A percentile compares a stretch with the other conserved stretches of the same genome.
Evolutionary conservation across 2,329 filamentous ascomycete species (phyloP).

Genomic region (Colletotrichum cereale): DNA sequence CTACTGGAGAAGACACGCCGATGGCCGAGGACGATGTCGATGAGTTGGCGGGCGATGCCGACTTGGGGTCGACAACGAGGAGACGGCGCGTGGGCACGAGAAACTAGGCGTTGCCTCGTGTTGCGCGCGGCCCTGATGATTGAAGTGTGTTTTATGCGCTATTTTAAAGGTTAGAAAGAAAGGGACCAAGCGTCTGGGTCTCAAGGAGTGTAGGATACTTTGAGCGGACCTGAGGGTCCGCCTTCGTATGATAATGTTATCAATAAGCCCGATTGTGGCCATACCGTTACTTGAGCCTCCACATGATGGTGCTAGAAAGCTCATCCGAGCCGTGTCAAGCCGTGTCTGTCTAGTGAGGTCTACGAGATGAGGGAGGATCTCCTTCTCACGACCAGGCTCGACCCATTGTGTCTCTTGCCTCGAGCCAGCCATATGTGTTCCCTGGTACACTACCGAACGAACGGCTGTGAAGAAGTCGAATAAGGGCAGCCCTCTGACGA

Average conservation of each 20-base stretch:
- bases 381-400: background rate
- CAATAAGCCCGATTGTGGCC: constrained; percentile 9
- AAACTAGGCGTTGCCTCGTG: constrained; percentile 45
- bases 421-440: background rate
- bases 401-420: background rate
- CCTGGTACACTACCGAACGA: too few species aligned
- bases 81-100: constrained; percentile 52
- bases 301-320: background rate
- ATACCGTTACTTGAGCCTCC: background rate
- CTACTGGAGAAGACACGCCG: constrained; percentile 56
- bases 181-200: background rate
- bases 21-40: constrained; percentile 61
- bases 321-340: background rate
- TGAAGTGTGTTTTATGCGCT: background rate
- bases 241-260: constrained; percentile 30
- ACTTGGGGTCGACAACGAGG: constrained; percentile 50
- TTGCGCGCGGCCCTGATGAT: constrained; percentile 6
- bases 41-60: constrained; percentile 58
- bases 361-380: background rate
- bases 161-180: background rate
- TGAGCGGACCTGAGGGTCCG: background rate
- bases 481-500: background rate
- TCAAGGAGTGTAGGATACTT: constrained; percentile 24
- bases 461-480: too few species aligned
- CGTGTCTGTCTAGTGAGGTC: background rate